Evolutionary conservation across 768 basidiomycete genomes (phyloP), one percentile per base, ranked within the genome.

Genomic region (Leucogyrophana mollusca): DNA sequence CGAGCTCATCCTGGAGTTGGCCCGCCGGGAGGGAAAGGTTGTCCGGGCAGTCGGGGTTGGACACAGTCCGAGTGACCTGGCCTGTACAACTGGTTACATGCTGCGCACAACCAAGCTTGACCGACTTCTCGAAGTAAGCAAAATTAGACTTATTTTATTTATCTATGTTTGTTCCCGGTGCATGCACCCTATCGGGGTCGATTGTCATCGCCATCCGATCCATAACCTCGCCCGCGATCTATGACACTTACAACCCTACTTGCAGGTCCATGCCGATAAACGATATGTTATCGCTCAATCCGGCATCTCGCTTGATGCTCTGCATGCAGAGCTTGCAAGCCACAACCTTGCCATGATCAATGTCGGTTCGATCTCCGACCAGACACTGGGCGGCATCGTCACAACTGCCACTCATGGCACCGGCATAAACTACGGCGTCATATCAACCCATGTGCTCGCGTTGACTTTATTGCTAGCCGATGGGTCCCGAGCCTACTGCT

Each of bases 341-440:
- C 70, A 84, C 56, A 75, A 76, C 25, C 79, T 97, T 24, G 94
- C 94, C 32, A 85, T 99, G 80, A 83, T 79, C 59, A 95, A 90
- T 66, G 77, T 97, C 50, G 96, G 96, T 27, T 94, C 93, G 22
- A 97, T 99, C 58, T 95, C 93, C 27, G 94, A 96, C 64, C 95
- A 97, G 65, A 91, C 93, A 3, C 76, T 99, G 53, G 94, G 82
- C 21, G 96, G 96, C 35, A 81, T 94, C 56, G 76, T 98, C 58
- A 85, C 92, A 11, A 99, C 96, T 51, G 92, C 92, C 7, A 94
- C 94, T 0, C 96, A 99, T 73, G 96, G 94, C 43, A 85, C 90
- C 10, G 95, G 96, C 34, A 73, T 87, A 48, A 60, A 68, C 35
- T 94, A 79, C 68, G 81, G 82, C 44, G 88, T 91, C 51, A 79